phyloP scores from a whole-genome alignment of 192 early-diverging fungal species.

The Coemansia interrupta region DNA sequence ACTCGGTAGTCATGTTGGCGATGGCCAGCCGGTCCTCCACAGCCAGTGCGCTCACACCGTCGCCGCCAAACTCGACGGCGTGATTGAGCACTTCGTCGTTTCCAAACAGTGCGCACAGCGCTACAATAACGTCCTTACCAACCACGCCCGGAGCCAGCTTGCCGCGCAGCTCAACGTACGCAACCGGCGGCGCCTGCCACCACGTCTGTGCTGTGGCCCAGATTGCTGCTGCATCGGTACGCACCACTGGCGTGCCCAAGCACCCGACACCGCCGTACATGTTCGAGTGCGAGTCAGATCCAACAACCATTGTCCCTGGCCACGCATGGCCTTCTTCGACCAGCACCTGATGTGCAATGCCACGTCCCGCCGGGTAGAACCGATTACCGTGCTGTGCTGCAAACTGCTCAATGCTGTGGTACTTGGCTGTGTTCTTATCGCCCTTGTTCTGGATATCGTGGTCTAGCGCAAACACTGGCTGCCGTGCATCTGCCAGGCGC shows the following conservation, averaged over 20 bases:
- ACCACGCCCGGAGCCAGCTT: slow-evolving; percentile 76
- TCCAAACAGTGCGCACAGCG: slow-evolving; percentile 87
- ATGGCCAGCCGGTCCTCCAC: slow-evolving; percentile 93
- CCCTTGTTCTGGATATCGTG: slow-evolving; percentile 97
- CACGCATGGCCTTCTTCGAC: slow-evolving; percentile 97
- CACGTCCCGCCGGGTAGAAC: slow-evolving; percentile 94
- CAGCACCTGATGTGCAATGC: slow-evolving; percentile 97
- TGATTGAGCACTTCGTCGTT: slow-evolving; percentile 95
- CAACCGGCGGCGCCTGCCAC: slow-evolving; percentile 98
- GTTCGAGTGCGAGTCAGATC: slow-evolving; percentile 98
- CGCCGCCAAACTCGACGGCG: slow-evolving; percentile 92
- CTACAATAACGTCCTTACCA: slow-evolving; percentile 96
- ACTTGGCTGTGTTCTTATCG: slow-evolving; percentile 90
- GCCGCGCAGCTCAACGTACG: slow-evolving; percentile 81
- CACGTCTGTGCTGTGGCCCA: slow-evolving; percentile 98
- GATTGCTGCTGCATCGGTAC: slow-evolving; percentile 96
- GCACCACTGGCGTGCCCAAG: slow-evolving; percentile 94
- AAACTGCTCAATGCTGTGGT: slow-evolving; percentile 79
- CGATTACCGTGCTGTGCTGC: slow-evolving; percentile 74
- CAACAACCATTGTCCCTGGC: slow-evolving; percentile 89
- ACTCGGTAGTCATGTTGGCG: slow-evolving; percentile 99
- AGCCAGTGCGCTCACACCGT: slow-evolving; percentile 57
- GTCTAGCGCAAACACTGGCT: slow-evolving; percentile 94
- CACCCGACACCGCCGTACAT: slow-evolving; percentile 98
- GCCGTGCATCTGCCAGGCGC: slow-evolving; percentile 68